phyloP scores from a whole-genome alignment of 805 yeast species.

The Lachancea mirantina region DNA sequence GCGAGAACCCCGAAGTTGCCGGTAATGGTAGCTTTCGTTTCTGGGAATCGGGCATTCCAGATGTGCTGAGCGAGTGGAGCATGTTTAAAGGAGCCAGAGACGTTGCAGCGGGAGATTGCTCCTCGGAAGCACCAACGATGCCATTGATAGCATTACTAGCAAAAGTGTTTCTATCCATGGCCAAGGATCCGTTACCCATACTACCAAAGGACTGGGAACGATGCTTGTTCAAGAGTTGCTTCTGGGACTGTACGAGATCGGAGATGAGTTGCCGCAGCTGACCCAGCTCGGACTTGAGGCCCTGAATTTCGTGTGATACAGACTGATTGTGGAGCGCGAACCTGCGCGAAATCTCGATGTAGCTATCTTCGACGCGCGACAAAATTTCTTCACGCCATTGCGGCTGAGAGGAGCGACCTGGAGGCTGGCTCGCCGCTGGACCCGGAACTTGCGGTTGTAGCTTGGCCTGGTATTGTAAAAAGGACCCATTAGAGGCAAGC shows the following conservation, averaged over 20 bases:
- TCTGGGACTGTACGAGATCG: conserved; percentile 24
- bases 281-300: conserved; percentile 23
- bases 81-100: conserved; percentile 14
- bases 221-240: conserved; percentile 17
- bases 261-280: conserved; percentile 22
- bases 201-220: conserved; percentile 4
- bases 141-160: conserved; percentile 16
- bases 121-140: conserved; percentile 18
- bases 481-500: conserved; percentile 19
- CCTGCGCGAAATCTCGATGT: conserved; percentile 22
- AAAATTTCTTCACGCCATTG: conserved; percentile 8
- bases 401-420: conserved; percentile 3
- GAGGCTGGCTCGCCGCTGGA: no score
- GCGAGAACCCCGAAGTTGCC: conserved; percentile 6
- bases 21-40: conserved; percentile 11
- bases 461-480: conserved; percentile 10
- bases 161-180: conserved; percentile 22
- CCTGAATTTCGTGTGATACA: conserved; percentile 25
- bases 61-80: conserved; percentile 11
- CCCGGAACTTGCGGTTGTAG: conserved; percentile 11
- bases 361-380: conserved; percentile 10
- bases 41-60: conserved; percentile 6
- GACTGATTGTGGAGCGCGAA: conserved; percentile 27
- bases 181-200: conserved; percentile 1
- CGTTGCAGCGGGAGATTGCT: conserved; percentile 13